A percentile compares a stretch with the other conserved stretches of the same genome.
phyloP scores from a whole-genome alignment of 495 filamentous ascomycete genomes.

The Penicillium samsonianum region DNA sequence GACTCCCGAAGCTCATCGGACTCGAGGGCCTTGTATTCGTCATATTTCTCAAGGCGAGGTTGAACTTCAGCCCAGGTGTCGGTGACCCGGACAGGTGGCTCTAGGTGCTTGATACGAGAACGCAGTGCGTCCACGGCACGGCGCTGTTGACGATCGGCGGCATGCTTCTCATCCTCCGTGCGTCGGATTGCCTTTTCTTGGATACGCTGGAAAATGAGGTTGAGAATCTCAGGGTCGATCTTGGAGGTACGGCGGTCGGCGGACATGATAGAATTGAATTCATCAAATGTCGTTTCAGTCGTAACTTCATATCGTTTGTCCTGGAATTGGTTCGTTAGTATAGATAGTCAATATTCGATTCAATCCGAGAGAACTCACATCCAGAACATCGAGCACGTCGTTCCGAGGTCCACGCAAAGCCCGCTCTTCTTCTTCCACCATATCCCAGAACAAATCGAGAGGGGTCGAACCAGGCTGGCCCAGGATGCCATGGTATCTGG shows the following conservation, averaged over 20 bases:
- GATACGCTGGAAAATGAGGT: slow-evolving; percentile 80
- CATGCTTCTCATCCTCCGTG: slow-evolving; percentile 79
- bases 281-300: slow-evolving; percentile 79
- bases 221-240: slow-evolving; percentile 72
- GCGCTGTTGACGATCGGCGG: slow-evolving; percentile 82
- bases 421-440: slow-evolving; percentile 90
- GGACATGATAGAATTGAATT: slow-evolving; percentile 75
- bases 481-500: slow-evolving; percentile 80
- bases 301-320: slow-evolving; percentile 90
- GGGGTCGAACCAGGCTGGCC: slow-evolving; percentile 86
- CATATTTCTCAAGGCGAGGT: slow-evolving; percentile 70
- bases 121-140: slow-evolving; percentile 82
- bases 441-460: slow-evolving; percentile 96
- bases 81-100: slow-evolving; percentile 72
- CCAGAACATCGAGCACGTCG: slow-evolving; percentile 85
- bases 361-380: slow-evolving; percentile 56
- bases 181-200: slow-evolving; percentile 77
- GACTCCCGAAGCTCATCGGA: slow-evolving; percentile 77
- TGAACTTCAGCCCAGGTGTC: slow-evolving; percentile 88
- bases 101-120: slow-evolving; percentile 84
- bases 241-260: slow-evolving; percentile 82
- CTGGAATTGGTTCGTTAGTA: slow-evolving; percentile 46
- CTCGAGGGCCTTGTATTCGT: slow-evolving; percentile 80
- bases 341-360: background rate
- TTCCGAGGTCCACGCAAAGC: slow-evolving; percentile 78